Evolutionary conservation across 2,329 filamentous ascomycete genomes (phyloP), one percentile per base, ranked within the genome.

Genomic region (Talaromyces sp.): DNA sequence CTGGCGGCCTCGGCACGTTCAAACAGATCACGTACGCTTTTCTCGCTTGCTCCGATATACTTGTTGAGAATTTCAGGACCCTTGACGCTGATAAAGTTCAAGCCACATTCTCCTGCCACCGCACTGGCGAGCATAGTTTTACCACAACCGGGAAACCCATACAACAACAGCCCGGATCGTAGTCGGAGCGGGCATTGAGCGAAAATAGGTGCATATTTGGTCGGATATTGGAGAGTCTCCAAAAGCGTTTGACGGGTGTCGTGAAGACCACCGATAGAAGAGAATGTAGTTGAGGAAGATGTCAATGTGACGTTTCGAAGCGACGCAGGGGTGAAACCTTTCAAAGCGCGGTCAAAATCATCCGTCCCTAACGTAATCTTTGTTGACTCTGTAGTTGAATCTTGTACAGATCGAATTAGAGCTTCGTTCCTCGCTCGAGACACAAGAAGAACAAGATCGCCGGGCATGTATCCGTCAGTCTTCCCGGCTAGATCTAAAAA

Each of bases 11-110:
- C 87, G 0, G 94, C 94, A 48, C 94, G 86, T 71, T 96, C 93
- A 69, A 99, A 99, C 1, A 99, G 81, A 73, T 99, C 94, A 48
- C 95, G 87, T 7, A 99, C 92, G 62, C 88, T 92, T 81, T 99
- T 99, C 70, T 99, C 94, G 29, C 90, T 96, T 0, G 94, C 94
- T 70, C 94, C 94, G 61, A 99, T 99, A 74, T 99, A 99, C 77
- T 99, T 99, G 81, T 99, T 99, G 58, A 99, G 79, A 61, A 99
- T 97, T 74, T 99, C 95, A 0, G 94, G 94, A 0, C 94, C 94
- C 77, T 99, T 99, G 70, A 99, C 94, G 46, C 88, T 92, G 75
- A 99, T 99, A 76, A 99, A 99, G 75, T 99, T 99, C 62, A 99
- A 86, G 0, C 93, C 93, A 70, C 93, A 97, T 77, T 99, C 94